These are phyloP conservation scores for Grigorovia jiainica DNA, from an alignment of 805 yeast species.

Conservation along the genomic window DNA sequence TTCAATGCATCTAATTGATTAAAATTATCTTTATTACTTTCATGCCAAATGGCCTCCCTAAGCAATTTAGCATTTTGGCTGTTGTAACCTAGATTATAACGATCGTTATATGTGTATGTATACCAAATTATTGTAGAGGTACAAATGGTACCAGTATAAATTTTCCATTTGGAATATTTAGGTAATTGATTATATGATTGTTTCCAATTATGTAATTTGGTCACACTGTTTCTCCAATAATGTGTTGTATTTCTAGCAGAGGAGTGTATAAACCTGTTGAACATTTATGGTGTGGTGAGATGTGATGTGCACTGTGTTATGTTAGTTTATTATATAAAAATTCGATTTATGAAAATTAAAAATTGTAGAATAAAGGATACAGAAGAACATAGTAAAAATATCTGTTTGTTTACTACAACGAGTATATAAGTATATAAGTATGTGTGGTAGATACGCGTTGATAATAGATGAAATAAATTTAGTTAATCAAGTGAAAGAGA, in stretches of 20 bases:
- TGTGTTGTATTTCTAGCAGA: background rate
- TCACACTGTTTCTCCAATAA: background rate
- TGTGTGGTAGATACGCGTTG: slow-evolving; percentile 59
- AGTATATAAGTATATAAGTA: too few relatives aligned
- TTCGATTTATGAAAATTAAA: too few relatives aligned
- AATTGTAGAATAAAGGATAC: too few relatives aligned
- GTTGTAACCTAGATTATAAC: background rate
- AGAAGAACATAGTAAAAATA: too few relatives aligned
- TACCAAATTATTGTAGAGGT: background rate
- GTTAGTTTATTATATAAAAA: too few relatives aligned
- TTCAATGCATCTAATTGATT: slow-evolving; percentile 55
- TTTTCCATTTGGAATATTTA: too few relatives aligned
- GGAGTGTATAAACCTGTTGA: background rate
- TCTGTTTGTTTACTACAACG: too few relatives aligned
- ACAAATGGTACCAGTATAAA: too few relatives aligned
- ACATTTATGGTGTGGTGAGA: too few relatives aligned
- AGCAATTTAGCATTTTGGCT: slow-evolving; percentile 18
- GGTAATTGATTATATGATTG: background rate
- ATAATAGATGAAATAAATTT: slow-evolving; percentile 24
- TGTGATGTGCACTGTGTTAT: too few relatives aligned
- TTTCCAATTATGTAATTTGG: background rate
- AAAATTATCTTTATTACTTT: slow-evolving; percentile 52
- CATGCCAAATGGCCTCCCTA: slow-evolving; percentile 77
- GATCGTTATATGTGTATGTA: background rate
- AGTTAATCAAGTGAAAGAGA: too few relatives aligned